phyloP scores from a whole-genome alignment of 352 stramenopile species.

The Pythium graminicola region DNA sequence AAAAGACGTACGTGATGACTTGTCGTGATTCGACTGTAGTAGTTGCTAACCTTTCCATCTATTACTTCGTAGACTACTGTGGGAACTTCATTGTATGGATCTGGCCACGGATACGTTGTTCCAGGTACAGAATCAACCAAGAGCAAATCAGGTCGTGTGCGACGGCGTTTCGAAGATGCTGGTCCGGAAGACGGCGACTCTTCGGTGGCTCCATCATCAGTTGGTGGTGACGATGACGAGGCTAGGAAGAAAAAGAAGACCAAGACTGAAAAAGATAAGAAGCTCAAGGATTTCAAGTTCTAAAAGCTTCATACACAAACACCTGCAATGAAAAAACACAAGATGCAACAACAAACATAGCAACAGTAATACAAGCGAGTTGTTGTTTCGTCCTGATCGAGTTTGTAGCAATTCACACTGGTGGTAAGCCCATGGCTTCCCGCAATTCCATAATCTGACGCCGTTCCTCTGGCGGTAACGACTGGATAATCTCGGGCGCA shows the following conservation, averaged over 20 bases:
- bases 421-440: slow-evolving; percentile 68
- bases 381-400: not conserved
- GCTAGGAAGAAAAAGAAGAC: slow-evolving; percentile 66
- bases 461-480: slow-evolving; percentile 57
- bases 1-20: slow-evolving; percentile 41
- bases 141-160: slow-evolving; percentile 47
- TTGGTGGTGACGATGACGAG: slow-evolving; percentile 43
- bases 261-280: slow-evolving; percentile 76
- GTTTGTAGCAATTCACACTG: slow-evolving; percentile 27
- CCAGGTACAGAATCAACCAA: slow-evolving; percentile 29
- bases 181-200: slow-evolving; percentile 20
- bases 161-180: slow-evolving; percentile 66
- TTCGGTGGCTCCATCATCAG: slow-evolving; percentile 23
- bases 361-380: not conserved
- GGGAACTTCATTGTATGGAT: slow-evolving; percentile 67
- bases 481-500: slow-evolving; percentile 73
- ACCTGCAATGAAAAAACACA: slow-evolving; percentile 11
- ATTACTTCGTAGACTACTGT: slow-evolving; percentile 45
- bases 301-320: slow-evolving; percentile 22
- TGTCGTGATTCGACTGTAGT: not conserved
- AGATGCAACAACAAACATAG: not conserved
- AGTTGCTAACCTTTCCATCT: not conserved
- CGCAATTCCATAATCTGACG: slow-evolving; percentile 81
- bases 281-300: slow-evolving; percentile 85
- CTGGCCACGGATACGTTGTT: slow-evolving; percentile 66